Evolutionary conservation across 257 asterid species (phyloP).

Genomic region (Capsicum pubescens): DNA sequence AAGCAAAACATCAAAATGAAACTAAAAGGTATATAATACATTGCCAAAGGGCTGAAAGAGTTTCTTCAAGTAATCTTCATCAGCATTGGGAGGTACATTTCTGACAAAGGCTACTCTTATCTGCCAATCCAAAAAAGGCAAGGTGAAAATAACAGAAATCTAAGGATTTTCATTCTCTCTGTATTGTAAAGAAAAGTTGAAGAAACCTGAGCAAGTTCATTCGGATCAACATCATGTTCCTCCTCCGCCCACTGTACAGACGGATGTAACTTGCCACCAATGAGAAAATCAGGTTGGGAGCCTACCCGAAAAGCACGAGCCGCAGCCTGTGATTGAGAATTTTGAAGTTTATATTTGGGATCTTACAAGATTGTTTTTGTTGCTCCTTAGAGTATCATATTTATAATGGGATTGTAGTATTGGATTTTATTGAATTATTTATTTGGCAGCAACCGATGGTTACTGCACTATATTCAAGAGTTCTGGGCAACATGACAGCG

Average conservation of each 20-base stretch:
- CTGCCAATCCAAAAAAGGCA: slow-evolving; percentile 54
- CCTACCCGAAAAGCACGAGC: slow-evolving; percentile 83
- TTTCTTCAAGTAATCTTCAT: slow-evolving; percentile 72
- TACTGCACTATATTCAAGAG: slow-evolving; percentile 18
- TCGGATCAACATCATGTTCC: slow-evolving; percentile 56
- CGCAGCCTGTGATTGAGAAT: slow-evolving; percentile 97
- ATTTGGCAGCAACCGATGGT: neutral
- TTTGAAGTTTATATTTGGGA: slow-evolving; percentile 48
- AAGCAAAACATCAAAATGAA: slow-evolving; percentile 28
- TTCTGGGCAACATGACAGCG: slow-evolving; percentile 8
- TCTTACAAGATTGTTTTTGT: slow-evolving; percentile 41
- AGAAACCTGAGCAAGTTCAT: slow-evolving; percentile 76
- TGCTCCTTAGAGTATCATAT: slow-evolving; percentile 18
- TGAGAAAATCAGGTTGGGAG: slow-evolving; percentile 76
- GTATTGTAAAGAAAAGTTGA: slow-evolving; percentile 24
- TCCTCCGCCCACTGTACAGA: slow-evolving; percentile 93
- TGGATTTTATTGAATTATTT: slow-evolving; percentile 28
- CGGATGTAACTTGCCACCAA: slow-evolving; percentile 84
- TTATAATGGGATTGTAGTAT: slow-evolving; percentile 25
- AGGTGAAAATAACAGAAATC: slow-evolving; percentile 32
- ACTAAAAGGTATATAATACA: slow-evolving; percentile 50
- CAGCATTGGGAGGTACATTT: slow-evolving; percentile 69
- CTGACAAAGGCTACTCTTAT: slow-evolving; percentile 81
- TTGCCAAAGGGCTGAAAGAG: slow-evolving; percentile 83
- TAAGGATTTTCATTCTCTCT: slow-evolving; percentile 27